Base-by-base conservation (phyloP, 2,329 filamentous ascomycete genomes). In the Trichophyton verrucosum region DNA sequence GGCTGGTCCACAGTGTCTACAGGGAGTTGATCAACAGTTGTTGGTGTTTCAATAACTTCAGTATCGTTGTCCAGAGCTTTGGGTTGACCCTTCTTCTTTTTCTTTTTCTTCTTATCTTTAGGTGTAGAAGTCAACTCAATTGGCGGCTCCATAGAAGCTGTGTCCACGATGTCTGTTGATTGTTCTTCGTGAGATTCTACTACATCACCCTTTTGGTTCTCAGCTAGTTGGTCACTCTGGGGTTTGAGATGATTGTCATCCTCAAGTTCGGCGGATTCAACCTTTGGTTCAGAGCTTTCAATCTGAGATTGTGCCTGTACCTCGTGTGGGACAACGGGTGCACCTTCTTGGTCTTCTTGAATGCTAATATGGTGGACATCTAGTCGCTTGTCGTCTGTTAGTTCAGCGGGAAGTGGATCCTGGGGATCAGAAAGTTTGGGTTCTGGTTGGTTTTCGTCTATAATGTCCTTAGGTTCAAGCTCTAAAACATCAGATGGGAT, bases 101-200 rank as follows among this genome's bases (percentile, higher is more conserved):
- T 38, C 20, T 58, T 46, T 30, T 58, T 57, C 20, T 57, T 57
- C 24, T 57, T 46, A 22, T 44, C 40, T 58, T 58, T 58, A 13
- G 20, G n/a, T 44, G 24, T 24, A 20, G 24, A 11, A 44, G 38
- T 6, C 20, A 11, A 6, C 6, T 27, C 36, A 3, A 15, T 17
- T 44, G 38, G 20, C 15, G 56, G 27, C 24, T 44, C 56, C 20
- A 15, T 7, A 11, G 56, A 3, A 30, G 36, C 13, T 9, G 5
- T 17, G 20, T 20, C 56, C 6, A 22, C n/a, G 24, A 20, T 8
- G 9, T 47, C 44, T 20, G 17, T 47, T 22, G 44, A 7, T 15
- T 46, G 11, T n/a, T n/a, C 24, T 38, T 57, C 53, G 3, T 11
- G 15, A 24, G 22, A 13, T 38, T 38, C 46, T 15, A 15, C 36